Evolutionary conservation across 2,329 filamentous ascomycete genomes (phyloP).

Genomic region (Paradendryphiella salina): DNA sequence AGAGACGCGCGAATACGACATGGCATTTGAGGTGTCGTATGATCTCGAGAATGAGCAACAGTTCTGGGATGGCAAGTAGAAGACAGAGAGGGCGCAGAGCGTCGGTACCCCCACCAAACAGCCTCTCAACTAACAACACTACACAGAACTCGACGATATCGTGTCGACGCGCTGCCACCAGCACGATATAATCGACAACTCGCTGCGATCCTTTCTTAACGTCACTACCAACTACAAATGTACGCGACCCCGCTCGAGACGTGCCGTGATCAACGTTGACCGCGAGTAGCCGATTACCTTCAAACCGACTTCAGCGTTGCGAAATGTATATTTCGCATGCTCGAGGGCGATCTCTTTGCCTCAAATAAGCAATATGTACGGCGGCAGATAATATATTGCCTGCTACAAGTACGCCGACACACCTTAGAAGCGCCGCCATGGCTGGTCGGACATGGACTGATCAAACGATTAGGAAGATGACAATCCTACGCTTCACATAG

Average conservation of each 20-base stretch:
- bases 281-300: slow-evolving; percentile 65
- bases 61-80: slow-evolving; percentile 78
- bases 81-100: slow-evolving; percentile 6
- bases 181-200: slow-evolving; percentile 77
- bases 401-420: slow-evolving; percentile 64
- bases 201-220: slow-evolving; percentile 79
- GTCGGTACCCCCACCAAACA: slow-evolving; percentile 32
- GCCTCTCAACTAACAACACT: slow-evolving; percentile 25
- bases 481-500: slow-evolving; percentile 74
- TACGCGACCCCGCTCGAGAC: slow-evolving; percentile 36
- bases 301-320: slow-evolving; percentile 77
- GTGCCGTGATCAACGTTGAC: slow-evolving; percentile 24
- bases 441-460: slow-evolving; percentile 18
- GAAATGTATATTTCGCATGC: slow-evolving; percentile 76
- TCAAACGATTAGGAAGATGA: slow-evolving; percentile 74
- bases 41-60: slow-evolving; percentile 78
- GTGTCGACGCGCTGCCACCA: slow-evolving; percentile 62
- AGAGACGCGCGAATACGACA: slow-evolving; percentile 48
- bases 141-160: slow-evolving; percentile 67
- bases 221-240: slow-evolving; percentile 74
- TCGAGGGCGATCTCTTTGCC: slow-evolving; percentile 74
- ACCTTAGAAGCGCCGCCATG: not conserved
- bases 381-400: slow-evolving; percentile 86
- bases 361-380: slow-evolving; percentile 83
- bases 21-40: slow-evolving; percentile 70